Percentiles rank a stretch among this genome's conserved stretches.
Evolutionary conservation across 768 basidiomycete species (phyloP).

Genomic region (Dendrothele bispora): DNA sequence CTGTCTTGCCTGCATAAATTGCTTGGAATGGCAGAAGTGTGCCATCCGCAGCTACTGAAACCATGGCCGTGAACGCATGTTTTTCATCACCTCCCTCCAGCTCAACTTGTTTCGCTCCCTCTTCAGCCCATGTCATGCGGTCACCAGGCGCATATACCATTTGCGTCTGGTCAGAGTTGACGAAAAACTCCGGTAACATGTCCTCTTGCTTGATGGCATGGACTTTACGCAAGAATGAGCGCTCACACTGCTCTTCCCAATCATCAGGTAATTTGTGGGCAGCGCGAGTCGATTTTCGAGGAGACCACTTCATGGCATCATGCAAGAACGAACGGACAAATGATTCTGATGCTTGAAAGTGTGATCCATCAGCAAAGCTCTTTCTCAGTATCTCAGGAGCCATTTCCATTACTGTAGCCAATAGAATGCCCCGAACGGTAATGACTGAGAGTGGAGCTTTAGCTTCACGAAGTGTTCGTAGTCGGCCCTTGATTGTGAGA

Average conservation of each 20-base stretch:
- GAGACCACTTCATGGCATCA: slow-evolving; percentile 1
- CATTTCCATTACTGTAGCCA: too few relatives aligned
- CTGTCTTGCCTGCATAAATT: slow-evolving; percentile 27
- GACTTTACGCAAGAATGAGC: slow-evolving; percentile 23
- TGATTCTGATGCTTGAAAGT: slow-evolving; percentile 16
- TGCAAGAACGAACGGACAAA: slow-evolving; percentile 19
- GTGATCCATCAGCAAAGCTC: slow-evolving; percentile 10
- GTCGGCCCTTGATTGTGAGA: too few relatives aligned
- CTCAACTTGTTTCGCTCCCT: slow-evolving; percentile 31
- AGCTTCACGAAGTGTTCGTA: too few relatives aligned
- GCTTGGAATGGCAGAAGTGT: slow-evolving; percentile 32
- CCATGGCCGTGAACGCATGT: slow-evolving; percentile 33
- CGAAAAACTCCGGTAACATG: slow-evolving; percentile 25
- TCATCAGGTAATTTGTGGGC: slow-evolving; percentile 28
- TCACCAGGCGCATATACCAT: slow-evolving; percentile 27
- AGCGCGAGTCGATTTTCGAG: slow-evolving; percentile 16
- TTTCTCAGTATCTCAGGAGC: too few relatives aligned
- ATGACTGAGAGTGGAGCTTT: too few relatives aligned
- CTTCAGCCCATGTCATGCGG: slow-evolving; percentile 23
- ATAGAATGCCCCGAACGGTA: too few relatives aligned
- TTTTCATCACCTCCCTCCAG: slow-evolving; percentile 36
- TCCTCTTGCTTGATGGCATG: slow-evolving; percentile 28
- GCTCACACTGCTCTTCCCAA: slow-evolving; percentile 16
- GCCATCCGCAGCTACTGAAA: slow-evolving; percentile 26
- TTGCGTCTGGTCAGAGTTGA: slow-evolving; percentile 38